phyloP scores from a whole-genome alignment of 2,329 filamentous ascomycete species.

The Dactylellina cionopaga region DNA sequence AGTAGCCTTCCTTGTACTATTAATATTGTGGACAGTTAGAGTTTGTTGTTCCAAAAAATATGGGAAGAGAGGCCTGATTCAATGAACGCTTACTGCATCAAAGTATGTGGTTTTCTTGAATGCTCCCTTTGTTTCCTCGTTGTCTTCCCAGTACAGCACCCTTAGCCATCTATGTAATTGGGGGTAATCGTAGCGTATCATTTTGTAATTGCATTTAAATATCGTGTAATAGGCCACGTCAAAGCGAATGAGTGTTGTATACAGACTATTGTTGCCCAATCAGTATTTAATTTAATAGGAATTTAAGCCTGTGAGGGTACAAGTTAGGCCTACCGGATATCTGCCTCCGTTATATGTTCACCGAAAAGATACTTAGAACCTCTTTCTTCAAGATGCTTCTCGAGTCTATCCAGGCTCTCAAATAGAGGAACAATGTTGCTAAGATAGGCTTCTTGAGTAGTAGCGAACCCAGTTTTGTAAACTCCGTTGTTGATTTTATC shows the following conservation, averaged over 20 bases:
- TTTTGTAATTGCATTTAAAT: slow-evolving; percentile 77
- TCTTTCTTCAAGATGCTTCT: slow-evolving; percentile 62
- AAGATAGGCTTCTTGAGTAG: slow-evolving; percentile 83
- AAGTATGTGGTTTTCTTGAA: slow-evolving; percentile 47
- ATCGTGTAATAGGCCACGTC: slow-evolving; percentile 85
- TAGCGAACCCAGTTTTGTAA: slow-evolving; percentile 77
- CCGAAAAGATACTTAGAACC: slow-evolving; percentile 79
- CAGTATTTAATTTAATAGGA: not conserved
- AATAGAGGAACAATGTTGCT: slow-evolving; percentile 29
- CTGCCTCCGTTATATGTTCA: slow-evolving; percentile 78
- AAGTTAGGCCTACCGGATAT: slow-evolving; percentile 68
- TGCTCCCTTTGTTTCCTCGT: slow-evolving; percentile 21
- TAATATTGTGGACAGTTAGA: too few species aligned
- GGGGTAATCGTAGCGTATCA: slow-evolving; percentile 72
- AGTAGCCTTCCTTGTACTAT: slow-evolving; percentile 47
- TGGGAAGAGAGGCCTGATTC: not conserved
- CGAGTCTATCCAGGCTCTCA: slow-evolving; percentile 42
- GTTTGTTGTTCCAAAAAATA: not conserved
- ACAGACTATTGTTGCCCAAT: slow-evolving; percentile 67
- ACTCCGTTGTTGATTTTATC: slow-evolving; percentile 76
- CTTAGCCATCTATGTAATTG: slow-evolving; percentile 82
- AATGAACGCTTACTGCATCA: slow-evolving; percentile 27
- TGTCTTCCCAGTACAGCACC: slow-evolving; percentile 79
- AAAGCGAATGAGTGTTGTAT: slow-evolving; percentile 76
- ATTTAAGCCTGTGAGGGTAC: not conserved